Percentiles rank a stretch among this genome's conserved stretches.
Conservation (phyloP, 2,329 filamentous ascomycete species). For the Fusarium redolens region DNA sequence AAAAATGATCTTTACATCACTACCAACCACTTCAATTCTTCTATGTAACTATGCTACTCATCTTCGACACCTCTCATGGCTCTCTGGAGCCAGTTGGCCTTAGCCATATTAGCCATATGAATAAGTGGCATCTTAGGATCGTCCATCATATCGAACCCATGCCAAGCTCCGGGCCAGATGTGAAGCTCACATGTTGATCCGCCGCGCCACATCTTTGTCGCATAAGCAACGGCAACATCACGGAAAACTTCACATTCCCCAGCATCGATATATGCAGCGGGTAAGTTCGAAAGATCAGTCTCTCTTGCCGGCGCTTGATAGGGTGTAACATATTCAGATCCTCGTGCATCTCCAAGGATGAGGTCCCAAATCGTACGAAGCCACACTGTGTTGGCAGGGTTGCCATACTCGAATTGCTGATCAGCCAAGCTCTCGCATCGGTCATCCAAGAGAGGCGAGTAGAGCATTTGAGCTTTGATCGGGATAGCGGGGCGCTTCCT, state of each 20-base stretch:
- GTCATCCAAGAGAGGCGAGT: conserved; percentile 4
- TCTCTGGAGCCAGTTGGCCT: conserved; percentile 7
- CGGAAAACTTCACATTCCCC: conserved; percentile 12
- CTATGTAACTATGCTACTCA: background rate
- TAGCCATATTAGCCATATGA: background rate
- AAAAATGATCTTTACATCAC: background rate
- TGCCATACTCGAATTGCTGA: conserved; percentile 7
- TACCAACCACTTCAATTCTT: background rate
- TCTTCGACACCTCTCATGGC: background rate
- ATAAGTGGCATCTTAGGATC: background rate
- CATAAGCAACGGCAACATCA: conserved; percentile 1
- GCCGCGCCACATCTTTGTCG: background rate
- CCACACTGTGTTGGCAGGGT: conserved; percentile 1
- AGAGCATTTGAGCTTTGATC: conserved; percentile 11
- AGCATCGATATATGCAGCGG: background rate
- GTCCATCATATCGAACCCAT: conserved; percentile 11
- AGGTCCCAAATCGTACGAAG: conserved; percentile 12
- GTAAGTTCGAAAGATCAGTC: background rate
- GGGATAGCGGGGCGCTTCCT: background rate
- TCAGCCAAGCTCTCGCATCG: conserved; percentile 8
- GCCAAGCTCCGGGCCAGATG: conserved; percentile 9
- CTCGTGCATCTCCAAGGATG: background rate
- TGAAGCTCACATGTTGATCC: conserved; percentile 10
- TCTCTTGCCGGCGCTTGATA: conserved; percentile 5
- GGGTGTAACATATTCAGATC: background rate